Evolutionary conservation across 2,329 filamentous ascomycete species (phyloP).

Genomic region (Emydomyces testavorans): DNA sequence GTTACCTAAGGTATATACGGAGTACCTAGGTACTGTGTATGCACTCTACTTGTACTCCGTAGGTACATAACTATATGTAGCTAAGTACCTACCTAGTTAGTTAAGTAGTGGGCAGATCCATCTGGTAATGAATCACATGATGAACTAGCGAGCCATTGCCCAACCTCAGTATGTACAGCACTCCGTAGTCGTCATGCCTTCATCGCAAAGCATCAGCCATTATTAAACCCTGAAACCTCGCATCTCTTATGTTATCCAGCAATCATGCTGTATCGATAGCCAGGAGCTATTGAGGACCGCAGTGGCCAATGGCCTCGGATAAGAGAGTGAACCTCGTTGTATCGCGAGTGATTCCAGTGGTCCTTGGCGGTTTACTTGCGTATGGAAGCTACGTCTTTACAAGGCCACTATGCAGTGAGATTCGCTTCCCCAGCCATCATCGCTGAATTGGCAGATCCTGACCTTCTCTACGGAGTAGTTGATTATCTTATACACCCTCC

Average conservation of each 20-base stretch:
- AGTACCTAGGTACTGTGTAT: no score
- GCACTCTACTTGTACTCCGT: no score
- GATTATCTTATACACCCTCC: conserved; percentile 54
- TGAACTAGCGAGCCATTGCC: no score
- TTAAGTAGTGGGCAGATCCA: no score
- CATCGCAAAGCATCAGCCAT: not conserved
- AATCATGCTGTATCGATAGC: conserved; percentile 8
- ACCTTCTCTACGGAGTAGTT: conserved; percentile 44
- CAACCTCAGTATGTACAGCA: no score
- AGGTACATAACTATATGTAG: no score
- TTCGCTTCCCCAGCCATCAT: not conserved
- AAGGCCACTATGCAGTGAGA: conserved; percentile 55
- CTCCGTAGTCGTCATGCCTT: no score
- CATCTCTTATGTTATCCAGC: not conserved
- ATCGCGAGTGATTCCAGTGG: conserved; percentile 55
- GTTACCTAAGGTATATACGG: no score
- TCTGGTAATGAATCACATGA: not conserved
- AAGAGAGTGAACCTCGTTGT: conserved; percentile 46
- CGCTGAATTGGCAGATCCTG: not conserved
- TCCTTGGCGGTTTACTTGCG: conserved; percentile 54
- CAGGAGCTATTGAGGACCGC: not conserved
- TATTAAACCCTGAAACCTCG: not conserved
- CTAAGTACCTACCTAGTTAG: no score
- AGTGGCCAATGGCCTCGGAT: conserved; percentile 26
- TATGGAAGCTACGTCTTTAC: conserved; percentile 64